These are phyloP conservation scores for Colletotrichum lini DNA, from an alignment of 2,329 filamentous ascomycete species.

Conservation along the genomic window DNA sequence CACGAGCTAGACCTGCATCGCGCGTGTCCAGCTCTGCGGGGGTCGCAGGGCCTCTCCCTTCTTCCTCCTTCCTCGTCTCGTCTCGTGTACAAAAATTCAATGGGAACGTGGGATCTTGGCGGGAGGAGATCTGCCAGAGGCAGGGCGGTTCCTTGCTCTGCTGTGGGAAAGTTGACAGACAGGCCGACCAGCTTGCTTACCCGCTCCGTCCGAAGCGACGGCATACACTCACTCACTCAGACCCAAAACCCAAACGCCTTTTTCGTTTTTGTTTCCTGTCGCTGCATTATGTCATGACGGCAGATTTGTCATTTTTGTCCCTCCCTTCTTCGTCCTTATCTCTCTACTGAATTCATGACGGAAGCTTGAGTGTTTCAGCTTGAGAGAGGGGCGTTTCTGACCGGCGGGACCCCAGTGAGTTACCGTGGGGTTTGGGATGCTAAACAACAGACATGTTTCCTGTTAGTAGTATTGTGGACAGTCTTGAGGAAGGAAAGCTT, in stretches of 20 bases:
- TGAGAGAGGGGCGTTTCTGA: constrained; percentile 26
- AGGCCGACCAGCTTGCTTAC: too few relatives aligned
- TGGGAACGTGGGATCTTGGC: neutral
- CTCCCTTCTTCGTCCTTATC: neutral
- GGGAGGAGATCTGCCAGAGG: neutral
- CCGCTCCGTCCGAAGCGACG: neutral
- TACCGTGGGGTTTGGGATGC: neutral
- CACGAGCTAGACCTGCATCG: neutral
- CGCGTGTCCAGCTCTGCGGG: neutral
- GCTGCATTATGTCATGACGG: neutral
- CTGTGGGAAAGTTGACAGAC: neutral
- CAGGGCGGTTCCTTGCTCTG: neutral
- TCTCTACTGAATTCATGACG: constrained; percentile 13
- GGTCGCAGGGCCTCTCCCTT: neutral
- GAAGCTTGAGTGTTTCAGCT: constrained; percentile 28
- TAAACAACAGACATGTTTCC: too few relatives aligned
- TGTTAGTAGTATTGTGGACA: neutral
- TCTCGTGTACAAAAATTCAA: too few relatives aligned
- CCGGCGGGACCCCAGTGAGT: constrained; percentile 24
- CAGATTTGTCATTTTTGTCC: neutral
- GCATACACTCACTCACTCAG: too few relatives aligned
- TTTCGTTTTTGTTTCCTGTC: neutral
- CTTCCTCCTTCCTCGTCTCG: neutral
- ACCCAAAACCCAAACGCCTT: neutral
- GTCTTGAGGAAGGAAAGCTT: too few relatives aligned